phyloP scores from a whole-genome alignment of 306 rosid species.

The Alnus glutinosa region DNA sequence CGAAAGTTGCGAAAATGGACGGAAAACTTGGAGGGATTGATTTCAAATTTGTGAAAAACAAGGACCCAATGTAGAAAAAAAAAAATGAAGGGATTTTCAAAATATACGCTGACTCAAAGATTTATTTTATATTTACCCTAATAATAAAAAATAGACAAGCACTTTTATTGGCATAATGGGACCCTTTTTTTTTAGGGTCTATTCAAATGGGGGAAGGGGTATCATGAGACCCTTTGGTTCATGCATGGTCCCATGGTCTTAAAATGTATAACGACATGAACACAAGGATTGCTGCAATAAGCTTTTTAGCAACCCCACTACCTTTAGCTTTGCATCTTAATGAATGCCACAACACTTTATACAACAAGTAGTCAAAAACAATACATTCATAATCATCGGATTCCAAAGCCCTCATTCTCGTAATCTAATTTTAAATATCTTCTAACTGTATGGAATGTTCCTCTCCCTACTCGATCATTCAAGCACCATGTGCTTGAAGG shows the following conservation, averaged over 20 bases:
- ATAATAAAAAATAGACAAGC: too few species aligned
- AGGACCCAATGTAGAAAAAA: too few species aligned
- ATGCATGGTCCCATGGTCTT: conserved; percentile 28
- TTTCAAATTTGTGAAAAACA: too few species aligned
- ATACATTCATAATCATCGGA: conserved; percentile 33
- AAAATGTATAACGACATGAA: conserved; percentile 29
- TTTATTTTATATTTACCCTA: too few species aligned
- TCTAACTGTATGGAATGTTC: conserved; percentile 32
- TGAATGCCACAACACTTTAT: conserved; percentile 56
- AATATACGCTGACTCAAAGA: too few species aligned
- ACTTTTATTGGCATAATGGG: too few species aligned
- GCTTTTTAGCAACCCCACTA: conserved; percentile 14
- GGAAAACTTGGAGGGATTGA: too few species aligned
- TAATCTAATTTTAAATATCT: conserved; percentile 37
- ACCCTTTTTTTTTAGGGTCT: too few species aligned
- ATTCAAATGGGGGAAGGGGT: too few species aligned
- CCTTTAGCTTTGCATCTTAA: conserved; percentile 80
- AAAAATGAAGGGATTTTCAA: too few species aligned
- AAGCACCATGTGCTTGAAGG: neutral
- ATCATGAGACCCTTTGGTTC: conserved; percentile 10
- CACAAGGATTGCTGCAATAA: conserved; percentile 8
- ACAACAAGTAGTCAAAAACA: conserved; percentile 65
- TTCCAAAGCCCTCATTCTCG: conserved; percentile 38
- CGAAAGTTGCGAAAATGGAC: too few species aligned
- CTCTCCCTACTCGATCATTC: neutral